phyloP scores from a whole-genome alignment of 164 flowering plant genomes.

The Annona cherimola region DNA sequence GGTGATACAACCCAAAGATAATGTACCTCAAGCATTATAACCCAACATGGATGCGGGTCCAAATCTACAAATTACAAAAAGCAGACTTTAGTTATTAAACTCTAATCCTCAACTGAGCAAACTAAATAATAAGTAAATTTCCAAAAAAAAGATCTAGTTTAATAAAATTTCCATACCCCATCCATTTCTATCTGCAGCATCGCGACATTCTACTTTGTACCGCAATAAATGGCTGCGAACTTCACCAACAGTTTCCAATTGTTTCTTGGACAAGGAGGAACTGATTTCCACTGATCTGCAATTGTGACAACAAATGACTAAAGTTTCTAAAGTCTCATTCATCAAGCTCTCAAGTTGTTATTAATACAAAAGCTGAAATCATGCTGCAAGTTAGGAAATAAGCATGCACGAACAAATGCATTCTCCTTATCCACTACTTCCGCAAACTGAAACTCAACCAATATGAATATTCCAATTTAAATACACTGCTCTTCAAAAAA shows the following conservation, averaged over 20 bases:
- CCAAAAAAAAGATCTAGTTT: neutral
- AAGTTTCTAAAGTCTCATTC: neutral
- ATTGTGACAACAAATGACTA: neutral
- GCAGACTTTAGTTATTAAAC: constrained; percentile 8
- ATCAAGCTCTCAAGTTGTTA: too few relatives aligned
- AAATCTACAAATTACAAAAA: constrained; percentile 41
- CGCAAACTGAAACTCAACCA: too few relatives aligned
- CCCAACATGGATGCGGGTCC: constrained; percentile 91
- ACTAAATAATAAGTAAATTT: too few relatives aligned
- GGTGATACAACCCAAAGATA: neutral
- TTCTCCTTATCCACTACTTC: too few relatives aligned
- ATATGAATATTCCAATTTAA: too few relatives aligned
- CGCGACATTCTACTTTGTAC: constrained; percentile 86
- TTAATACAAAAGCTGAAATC: too few relatives aligned
- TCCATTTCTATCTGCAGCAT: constrained; percentile 80
- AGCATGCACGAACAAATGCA: too few relatives aligned
- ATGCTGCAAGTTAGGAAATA: too few relatives aligned
- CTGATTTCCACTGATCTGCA: constrained; percentile 97
- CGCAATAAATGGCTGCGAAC: constrained; percentile 72
- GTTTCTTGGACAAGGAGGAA: constrained; percentile 80
- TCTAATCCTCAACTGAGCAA: constrained; percentile 8
- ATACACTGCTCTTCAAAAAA: too few relatives aligned
- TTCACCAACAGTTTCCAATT: constrained; percentile 83
- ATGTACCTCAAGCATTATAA: constrained; percentile 95
- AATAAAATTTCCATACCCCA: constrained; percentile 58